Evolutionary conservation across 2,329 filamentous ascomycete species (phyloP), one percentile per base, ranked within the genome.

Genomic region (Fusarium sp.): DNA sequence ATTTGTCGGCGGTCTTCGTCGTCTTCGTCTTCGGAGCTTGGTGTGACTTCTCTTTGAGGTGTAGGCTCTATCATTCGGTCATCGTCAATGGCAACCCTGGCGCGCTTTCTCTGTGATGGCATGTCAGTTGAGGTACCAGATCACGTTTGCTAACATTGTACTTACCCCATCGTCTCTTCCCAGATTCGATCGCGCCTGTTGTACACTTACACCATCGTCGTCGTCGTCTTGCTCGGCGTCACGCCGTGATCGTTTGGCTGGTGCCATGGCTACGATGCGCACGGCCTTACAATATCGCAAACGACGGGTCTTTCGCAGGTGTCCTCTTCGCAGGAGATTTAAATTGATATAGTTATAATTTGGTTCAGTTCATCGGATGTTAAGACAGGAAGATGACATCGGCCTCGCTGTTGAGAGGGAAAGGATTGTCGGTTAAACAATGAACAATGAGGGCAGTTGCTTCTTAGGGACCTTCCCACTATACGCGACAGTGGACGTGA

Each of bases 231-330:
- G 72, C 17, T 79, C 77, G 38, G 76, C 73, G 8, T 68, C 75
- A 48, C 70, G 77, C 42, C 81, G 78, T 21, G 78, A 76, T 65
- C 84, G 82, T 74, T 87, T 86, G 23, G 71, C 52, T 7, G 73
- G 70, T 45, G 74, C 64, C 77, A 79, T 79, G 45, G 38, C 45
- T 39, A 19, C 34, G 26, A 52, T 44, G 30, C 56, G 52, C 62
- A 56, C 55, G 55, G 67, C 40, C 53, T 55, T 38, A 43, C 30
- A 45, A 42, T 45, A 38, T 47, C 49, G 49, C 34, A 36, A 50
- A 23, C 14, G 30, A 45, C 48, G 17, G 19, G 34, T 19, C 19
- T 30, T 21, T 26, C n/a, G 30, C 42, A 30, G 38, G 36, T 30
- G 7, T 10, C 23, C 34, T 56, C 40, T 17, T 52, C 9, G 44